Evolutionary conservation across 2,329 filamentous ascomycete genomes (phyloP).

Genomic region (Fusarium caatingaense): DNA sequence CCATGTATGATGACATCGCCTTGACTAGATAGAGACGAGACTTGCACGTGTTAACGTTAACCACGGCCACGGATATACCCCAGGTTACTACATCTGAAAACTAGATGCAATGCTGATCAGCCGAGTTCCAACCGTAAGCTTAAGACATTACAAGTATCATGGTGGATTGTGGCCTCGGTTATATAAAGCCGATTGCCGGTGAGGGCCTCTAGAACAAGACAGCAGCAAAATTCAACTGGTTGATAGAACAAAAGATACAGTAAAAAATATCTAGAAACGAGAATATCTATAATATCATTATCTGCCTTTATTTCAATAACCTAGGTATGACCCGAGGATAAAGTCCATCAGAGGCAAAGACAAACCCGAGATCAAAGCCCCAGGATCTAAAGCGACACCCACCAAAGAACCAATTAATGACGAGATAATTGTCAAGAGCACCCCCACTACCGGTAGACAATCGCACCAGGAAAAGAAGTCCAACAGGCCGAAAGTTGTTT

Average conservation of each 20-base stretch:
- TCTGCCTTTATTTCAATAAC: background rate
- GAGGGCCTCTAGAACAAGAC: slow-evolving; percentile 2
- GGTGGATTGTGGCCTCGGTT: slow-evolving; percentile 38
- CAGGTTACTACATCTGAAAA: slow-evolving; percentile 13
- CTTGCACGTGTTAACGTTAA: slow-evolving; percentile 30
- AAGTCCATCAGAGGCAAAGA: background rate
- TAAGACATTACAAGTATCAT: slow-evolving; percentile 1
- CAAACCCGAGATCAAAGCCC: slow-evolving; percentile 2
- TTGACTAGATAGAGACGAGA: background rate
- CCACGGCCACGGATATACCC: slow-evolving; percentile 28
- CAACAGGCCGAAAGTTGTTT: slow-evolving; percentile 35
- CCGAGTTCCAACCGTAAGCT: slow-evolving; percentile 32
- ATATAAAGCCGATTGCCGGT: slow-evolving; percentile 42
- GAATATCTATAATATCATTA: background rate
- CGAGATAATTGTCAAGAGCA: slow-evolving; percentile 42
- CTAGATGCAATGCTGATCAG: slow-evolving; percentile 19
- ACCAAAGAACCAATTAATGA: slow-evolving; percentile 37
- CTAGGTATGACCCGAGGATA: slow-evolving; percentile 15
- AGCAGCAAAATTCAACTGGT: background rate
- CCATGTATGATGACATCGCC: slow-evolving; percentile 24
- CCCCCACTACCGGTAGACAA: slow-evolving; percentile 14
- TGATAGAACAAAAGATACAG: background rate
- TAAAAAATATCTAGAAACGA: background rate
- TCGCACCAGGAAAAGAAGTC: slow-evolving; percentile 20
- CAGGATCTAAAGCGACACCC: slow-evolving; percentile 16